Conservation (phyloP, 768 basidiomycete species). For the Psilocybe cubensis region DNA sequence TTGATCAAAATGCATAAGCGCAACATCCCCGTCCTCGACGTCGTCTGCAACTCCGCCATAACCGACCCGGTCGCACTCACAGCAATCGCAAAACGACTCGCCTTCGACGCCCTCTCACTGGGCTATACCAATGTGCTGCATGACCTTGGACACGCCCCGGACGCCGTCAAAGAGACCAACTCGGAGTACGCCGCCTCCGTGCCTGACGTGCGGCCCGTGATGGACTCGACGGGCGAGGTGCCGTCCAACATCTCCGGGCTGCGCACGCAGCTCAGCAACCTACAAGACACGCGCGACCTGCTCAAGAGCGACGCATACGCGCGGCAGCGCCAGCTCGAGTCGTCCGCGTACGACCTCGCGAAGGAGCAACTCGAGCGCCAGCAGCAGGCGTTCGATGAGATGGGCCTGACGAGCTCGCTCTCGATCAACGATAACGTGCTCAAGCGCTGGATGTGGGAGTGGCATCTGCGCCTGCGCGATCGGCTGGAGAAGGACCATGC, state of each 20-base stretch:
- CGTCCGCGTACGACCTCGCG: slow-evolving; percentile 85
- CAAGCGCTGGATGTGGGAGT: slow-evolving; percentile 84
- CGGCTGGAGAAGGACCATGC: slow-evolving; percentile 56
- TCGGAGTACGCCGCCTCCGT: slow-evolving; percentile 48
- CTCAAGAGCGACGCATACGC: slow-evolving; percentile 68
- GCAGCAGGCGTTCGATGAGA: slow-evolving; percentile 54
- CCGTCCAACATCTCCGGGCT: slow-evolving; percentile 80
- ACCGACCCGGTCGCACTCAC: slow-evolving; percentile 57
- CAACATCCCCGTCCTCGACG: slow-evolving; percentile 49
- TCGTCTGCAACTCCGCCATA: slow-evolving; percentile 63
- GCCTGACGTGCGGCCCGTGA: slow-evolving; percentile 67
- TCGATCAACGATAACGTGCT: slow-evolving; percentile 53
- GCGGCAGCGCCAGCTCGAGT: slow-evolving; percentile 83
- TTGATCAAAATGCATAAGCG: slow-evolving; percentile 51
- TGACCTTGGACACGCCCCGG: slow-evolving; percentile 46
- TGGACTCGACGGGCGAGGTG: slow-evolving; percentile 36
- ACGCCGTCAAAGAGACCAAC: slow-evolving; percentile 49
- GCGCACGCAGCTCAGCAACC: slow-evolving; percentile 66
- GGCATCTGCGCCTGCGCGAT: slow-evolving; percentile 66
- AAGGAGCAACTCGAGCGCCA: slow-evolving; percentile 70
- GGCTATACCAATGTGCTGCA: slow-evolving; percentile 52
- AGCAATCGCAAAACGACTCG: slow-evolving; percentile 56
- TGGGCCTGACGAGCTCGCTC: slow-evolving; percentile 56
- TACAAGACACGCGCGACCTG: slow-evolving; percentile 64
- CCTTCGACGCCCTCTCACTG: slow-evolving; percentile 61